Evolutionary conservation across 2,329 filamentous ascomycete genomes (phyloP).

Genomic region (Penicillium capsulatum): DNA sequence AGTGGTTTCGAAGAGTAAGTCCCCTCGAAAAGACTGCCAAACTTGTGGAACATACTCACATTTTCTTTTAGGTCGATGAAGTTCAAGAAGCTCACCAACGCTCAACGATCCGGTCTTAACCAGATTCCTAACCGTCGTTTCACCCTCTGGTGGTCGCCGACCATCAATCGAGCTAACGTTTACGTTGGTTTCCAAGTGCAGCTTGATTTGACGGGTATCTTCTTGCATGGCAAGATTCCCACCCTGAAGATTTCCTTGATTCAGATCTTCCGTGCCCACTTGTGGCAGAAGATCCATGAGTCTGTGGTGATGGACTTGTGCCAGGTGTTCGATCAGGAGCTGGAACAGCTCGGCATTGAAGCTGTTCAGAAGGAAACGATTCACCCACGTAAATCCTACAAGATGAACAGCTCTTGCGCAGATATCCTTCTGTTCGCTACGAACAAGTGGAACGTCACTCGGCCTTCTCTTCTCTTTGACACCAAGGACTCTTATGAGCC

Average conservation of each 20-base stretch:
- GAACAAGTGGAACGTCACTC: slow-evolving; percentile 98
- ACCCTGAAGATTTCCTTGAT: slow-evolving; percentile 97
- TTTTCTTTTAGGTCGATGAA: slow-evolving; percentile 69
- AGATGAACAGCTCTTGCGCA: slow-evolving; percentile 99
- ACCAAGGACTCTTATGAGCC: slow-evolving; percentile 93
- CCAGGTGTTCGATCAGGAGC: slow-evolving; percentile 95
- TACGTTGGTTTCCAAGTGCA: slow-evolving; percentile 99
- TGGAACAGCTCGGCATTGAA: slow-evolving; percentile 93
- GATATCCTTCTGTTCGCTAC: slow-evolving; percentile 95
- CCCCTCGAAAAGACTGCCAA: too few species aligned
- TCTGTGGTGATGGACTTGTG: slow-evolving; percentile 98
- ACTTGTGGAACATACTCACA: too few species aligned
- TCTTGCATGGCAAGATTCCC: slow-evolving; percentile 97
- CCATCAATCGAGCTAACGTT: slow-evolving; percentile 92
- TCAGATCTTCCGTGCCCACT: slow-evolving; percentile 97
- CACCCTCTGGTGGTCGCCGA: slow-evolving; percentile 94
- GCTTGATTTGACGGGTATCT: slow-evolving; percentile 94
- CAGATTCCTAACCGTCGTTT: slow-evolving; percentile 99
- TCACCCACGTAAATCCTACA: slow-evolving; percentile 98
- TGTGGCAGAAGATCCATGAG: slow-evolving; percentile 99
- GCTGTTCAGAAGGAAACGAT: slow-evolving; percentile 99
- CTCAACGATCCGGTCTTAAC: slow-evolving; percentile 91
- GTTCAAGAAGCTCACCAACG: slow-evolving; percentile 98
- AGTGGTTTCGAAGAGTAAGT: slow-evolving; percentile 49
- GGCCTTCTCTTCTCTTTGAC: slow-evolving; percentile 88